A percentile compares a stretch with the other conserved stretches of the same genome.
Conservation (phyloP, 164 flowering plant genomes). For the Magnolia changhungtana region DNA sequence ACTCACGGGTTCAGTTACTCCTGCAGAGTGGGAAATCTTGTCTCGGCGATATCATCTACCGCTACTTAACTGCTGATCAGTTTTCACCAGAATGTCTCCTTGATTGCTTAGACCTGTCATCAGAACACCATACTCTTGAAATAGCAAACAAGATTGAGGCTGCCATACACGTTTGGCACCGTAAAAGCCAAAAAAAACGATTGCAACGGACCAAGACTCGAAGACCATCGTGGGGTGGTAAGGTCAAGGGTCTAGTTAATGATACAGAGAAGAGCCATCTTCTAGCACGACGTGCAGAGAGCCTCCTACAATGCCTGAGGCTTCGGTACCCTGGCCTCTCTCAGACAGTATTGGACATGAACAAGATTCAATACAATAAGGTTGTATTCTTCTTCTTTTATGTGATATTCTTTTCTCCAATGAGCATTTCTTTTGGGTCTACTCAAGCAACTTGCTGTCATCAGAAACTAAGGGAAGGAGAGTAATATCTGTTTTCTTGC, state of each 20-base stretch:
- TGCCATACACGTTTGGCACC: slow-evolving; percentile 62
- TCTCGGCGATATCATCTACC: slow-evolving; percentile 63
- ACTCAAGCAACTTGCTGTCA: neutral
- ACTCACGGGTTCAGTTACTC: neutral
- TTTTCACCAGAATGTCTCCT: slow-evolving; percentile 71
- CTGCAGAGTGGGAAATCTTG: slow-evolving; percentile 69
- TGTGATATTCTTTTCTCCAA: neutral
- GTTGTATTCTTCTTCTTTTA: slow-evolving; percentile 22
- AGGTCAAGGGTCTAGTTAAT: slow-evolving; percentile 52
- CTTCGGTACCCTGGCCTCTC: slow-evolving; percentile 73
- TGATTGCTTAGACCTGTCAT: slow-evolving; percentile 58
- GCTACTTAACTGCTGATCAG: slow-evolving; percentile 51
- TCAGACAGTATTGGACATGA: slow-evolving; percentile 68
- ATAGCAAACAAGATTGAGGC: slow-evolving; percentile 71
- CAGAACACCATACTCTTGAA: slow-evolving; percentile 59
- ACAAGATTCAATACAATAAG: slow-evolving; percentile 79
- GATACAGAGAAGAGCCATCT: slow-evolving; percentile 41
- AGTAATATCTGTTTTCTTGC: slow-evolving; percentile 10
- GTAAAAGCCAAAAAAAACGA: slow-evolving; percentile 35
- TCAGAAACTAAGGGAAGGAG: neutral
- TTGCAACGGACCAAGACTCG: slow-evolving; percentile 21
- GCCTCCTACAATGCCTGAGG: slow-evolving; percentile 51
- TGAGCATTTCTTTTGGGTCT: neutral
- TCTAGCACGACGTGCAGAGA: slow-evolving; percentile 62
- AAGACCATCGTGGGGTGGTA: slow-evolving; percentile 56